Evolutionary conservation across 495 filamentous ascomycete genomes (phyloP).

Genomic region (Penicillium angulare): DNA sequence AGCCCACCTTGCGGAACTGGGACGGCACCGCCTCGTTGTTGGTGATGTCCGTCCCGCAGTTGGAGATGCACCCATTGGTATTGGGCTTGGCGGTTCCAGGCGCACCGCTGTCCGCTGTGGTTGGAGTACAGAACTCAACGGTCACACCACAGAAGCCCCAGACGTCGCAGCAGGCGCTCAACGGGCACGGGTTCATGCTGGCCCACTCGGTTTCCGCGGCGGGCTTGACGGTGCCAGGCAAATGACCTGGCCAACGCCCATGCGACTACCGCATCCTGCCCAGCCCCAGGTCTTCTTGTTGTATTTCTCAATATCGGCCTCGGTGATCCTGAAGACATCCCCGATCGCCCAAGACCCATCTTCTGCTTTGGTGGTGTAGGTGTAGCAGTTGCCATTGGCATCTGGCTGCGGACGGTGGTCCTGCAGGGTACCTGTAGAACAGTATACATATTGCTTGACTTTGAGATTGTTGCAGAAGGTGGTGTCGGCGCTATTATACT

Average conservation of each 20-base stretch:
- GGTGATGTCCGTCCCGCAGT: conserved; percentile 41
- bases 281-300: not conserved
- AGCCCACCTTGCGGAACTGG: conserved; percentile 5
- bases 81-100: conserved; percentile 35
- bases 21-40: conserved; percentile 4
- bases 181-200: conserved; percentile 15
- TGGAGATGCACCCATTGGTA: conserved; percentile 42
- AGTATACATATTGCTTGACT: not conserved
- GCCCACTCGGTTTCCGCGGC: not conserved
- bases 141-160: conserved; percentile 16
- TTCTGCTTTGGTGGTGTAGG: not conserved
- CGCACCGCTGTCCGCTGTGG: conserved; percentile 15
- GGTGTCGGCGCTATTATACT: not conserved
- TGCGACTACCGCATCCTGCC: not conserved
- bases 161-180: conserved; percentile 30
- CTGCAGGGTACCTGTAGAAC: not conserved
- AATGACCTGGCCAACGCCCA: not conserved
- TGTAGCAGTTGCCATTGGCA: not conserved
- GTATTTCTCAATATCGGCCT: not conserved
- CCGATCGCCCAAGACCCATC: not conserved
- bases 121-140: conserved; percentile 11
- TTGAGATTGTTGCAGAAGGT: not conserved
- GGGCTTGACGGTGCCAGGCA: not conserved
- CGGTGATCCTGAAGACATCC: not conserved
- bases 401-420: not conserved